Base-by-base conservation (phyloP, 257 asterid species). In the Gentiana straminea region DNA sequence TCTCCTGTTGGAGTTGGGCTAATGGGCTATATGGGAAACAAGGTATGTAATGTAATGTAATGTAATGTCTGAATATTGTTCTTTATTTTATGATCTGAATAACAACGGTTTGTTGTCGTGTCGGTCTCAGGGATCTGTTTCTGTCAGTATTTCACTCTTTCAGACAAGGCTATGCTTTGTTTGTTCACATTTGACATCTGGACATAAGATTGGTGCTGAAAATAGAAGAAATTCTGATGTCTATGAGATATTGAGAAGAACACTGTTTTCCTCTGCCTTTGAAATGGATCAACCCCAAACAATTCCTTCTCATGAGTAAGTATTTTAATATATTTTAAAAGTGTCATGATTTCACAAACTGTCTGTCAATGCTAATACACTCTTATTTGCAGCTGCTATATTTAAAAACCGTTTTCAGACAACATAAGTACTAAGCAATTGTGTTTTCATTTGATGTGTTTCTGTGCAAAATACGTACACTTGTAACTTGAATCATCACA, bases 21-120 rank as follows among this genome's bases (percentile, higher is more conserved):
- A 33, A 90, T 90, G 98, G 96, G 98, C 35, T 90, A 90, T 77
- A 79, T 90, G 89, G 98, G 98, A 9, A 90, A 90, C 70, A 90
- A 90, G 97, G 97, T 86, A 72, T 7, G 15, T 13, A 50, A 52
- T 55, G 44, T 37, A 44, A 13, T 24, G 47, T 45, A 24, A 24
- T 24, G 24, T 24, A 24, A 24, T 24, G 24, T 24, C 49, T 33
- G 53, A 5, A 35, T 24, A 4, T 8, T 43, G 24, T 15, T 45
- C 45, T 53, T 13, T 33, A 49, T 49, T 33, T 13, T 3, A n/a
- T 5, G 9, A 50, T 50, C 44, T 8, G 35, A 12, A 35, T 13
- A 13, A 3, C 35, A 35, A 35, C 7, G 5, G 46, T 5, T 5
- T 41, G 7, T 5, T 41, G 7, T 41, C 9, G 46, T 41, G 7